These are phyloP conservation scores for Aureobasidium sp. DNA, from an alignment of 2,329 filamentous ascomycete genomes.

Conservation along the genomic window DNA sequence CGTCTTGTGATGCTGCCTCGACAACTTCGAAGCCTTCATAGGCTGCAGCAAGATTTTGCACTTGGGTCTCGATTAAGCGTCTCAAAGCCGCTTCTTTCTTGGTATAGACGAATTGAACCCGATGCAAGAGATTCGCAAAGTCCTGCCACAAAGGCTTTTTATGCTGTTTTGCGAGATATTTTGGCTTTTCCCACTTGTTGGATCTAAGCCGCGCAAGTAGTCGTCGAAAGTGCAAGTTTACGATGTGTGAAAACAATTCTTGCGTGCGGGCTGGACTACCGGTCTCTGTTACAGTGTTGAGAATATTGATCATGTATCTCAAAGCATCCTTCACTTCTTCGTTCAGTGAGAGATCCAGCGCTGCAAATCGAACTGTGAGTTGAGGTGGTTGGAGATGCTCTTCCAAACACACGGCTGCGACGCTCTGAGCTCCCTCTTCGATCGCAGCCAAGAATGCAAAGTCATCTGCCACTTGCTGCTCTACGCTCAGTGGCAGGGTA, in stretches of 20 bases:
- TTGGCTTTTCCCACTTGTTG: conserved; percentile 1
- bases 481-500: neutral
- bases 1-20: neutral
- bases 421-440: conserved; percentile 11
- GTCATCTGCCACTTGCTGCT: conserved; percentile 9
- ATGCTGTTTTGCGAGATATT: conserved; percentile 3
- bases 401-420: conserved; percentile 7
- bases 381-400: neutral
- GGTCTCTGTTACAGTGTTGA: neutral
- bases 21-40: neutral
- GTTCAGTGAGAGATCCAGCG: conserved; percentile 1
- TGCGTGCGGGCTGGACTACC: neutral
- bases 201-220: neutral
- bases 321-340: conserved; percentile 2
- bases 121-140: conserved; percentile 1
- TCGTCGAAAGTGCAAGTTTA: neutral
- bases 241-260: neutral
- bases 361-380: conserved; percentile 6
- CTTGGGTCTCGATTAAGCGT: neutral
- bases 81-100: neutral
- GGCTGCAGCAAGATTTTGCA: neutral
- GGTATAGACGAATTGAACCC: conserved; percentile 3
- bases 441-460: conserved; percentile 10
- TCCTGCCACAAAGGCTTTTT: conserved; percentile 12
- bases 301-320: neutral